phyloP scores from a whole-genome alignment of 23 red algal species.

The Chondrus crispus region DNA sequence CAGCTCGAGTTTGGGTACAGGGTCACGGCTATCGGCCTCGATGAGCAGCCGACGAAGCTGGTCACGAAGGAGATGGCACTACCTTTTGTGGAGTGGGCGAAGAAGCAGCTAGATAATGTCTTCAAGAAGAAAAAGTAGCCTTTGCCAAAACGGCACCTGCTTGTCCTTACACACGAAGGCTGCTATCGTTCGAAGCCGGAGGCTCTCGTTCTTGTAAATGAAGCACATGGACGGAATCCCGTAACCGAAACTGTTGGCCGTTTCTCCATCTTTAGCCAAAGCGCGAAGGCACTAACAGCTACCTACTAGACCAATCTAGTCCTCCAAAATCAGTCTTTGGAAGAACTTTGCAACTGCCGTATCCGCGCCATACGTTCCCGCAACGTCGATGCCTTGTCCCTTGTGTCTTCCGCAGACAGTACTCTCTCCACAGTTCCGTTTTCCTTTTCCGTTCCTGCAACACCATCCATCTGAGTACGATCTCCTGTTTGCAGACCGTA shows the following conservation, averaged over 20 bases:
- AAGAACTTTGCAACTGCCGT: constrained; percentile 41
- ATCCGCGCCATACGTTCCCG: constrained; percentile 72
- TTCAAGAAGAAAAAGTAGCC: constrained; percentile 16
- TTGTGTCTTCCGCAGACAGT: constrained; percentile 42
- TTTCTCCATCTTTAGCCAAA: too few relatives aligned
- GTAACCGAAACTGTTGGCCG: too few relatives aligned
- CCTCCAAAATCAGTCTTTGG: not conserved
- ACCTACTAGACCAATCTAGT: not conserved
- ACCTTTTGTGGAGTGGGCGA: constrained; percentile 62
- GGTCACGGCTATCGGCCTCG: constrained; percentile 59
- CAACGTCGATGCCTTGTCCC: constrained; percentile 36
- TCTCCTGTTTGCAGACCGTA: constrained; percentile 42
- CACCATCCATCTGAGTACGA: not conserved
- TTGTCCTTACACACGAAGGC: too few relatives aligned
- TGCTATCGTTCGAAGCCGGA: not conserved
- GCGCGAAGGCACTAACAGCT: too few relatives aligned
- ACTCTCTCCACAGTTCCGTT: constrained; percentile 30
- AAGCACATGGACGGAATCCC: too few relatives aligned
- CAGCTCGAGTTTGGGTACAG: constrained; percentile 87
- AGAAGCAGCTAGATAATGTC: constrained; percentile 57
- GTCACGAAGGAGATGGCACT: constrained; percentile 70
- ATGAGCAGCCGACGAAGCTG: constrained; percentile 58
- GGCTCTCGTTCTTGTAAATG: too few relatives aligned
- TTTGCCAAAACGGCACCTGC: too few relatives aligned
- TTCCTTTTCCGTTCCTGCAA: constrained; percentile 49